Evolutionary conservation across 1,139 yeast species (phyloP), one percentile per base, ranked within the genome.

Genomic region (Sugiyamaella japonica): DNA sequence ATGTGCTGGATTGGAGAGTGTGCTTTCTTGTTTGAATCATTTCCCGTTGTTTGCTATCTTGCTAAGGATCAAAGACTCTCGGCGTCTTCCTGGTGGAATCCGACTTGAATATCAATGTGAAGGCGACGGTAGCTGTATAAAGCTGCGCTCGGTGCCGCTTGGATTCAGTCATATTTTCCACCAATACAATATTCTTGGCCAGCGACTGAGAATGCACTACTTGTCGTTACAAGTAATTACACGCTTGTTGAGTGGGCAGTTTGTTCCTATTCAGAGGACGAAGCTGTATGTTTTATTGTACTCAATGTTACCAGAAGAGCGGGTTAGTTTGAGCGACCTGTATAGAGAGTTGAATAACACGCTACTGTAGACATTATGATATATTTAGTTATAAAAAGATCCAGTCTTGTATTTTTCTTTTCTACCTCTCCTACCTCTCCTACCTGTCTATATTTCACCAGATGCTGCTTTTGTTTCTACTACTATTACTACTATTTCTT

Each of bases 31-130:
- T 41, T 69, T 90, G 52, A 91, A 90, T 65, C 93, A 90, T 67
- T 82, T 87, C 64, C 99, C 99, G 0, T 68, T 91, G 17, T 93
- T 93, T 72, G 91, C 90, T 0, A 69, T 91, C 1, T 72, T 95
- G 52, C 72, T 93, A 45, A 83, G 95, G 62, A 55, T 89, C 50
- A 95, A 93, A 68, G 95, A 91, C 66, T 84, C 90, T 9, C 82
- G 80, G 55, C 76, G 99, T 59, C 73, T 95, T 16, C 99, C 97
- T n/a, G 96, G 97, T 1, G 97, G 98, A 0, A 76, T 93, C 6
- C 72, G 70, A 7, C 74, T 88, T 56, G 71, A 71, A 15, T 34
- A 54, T 36, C 47, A 52, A 31, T 15, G n/a, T 42, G 40, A 45
- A 2, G 48, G 31, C n/a, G 51, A 52, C 50, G 16, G 9, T 9